A percentile compares a stretch with the other conserved stretches of the same genome.
Evolutionary conservation across 257 asterid species (phyloP).

Genomic region (Eucommia ulmoides): DNA sequence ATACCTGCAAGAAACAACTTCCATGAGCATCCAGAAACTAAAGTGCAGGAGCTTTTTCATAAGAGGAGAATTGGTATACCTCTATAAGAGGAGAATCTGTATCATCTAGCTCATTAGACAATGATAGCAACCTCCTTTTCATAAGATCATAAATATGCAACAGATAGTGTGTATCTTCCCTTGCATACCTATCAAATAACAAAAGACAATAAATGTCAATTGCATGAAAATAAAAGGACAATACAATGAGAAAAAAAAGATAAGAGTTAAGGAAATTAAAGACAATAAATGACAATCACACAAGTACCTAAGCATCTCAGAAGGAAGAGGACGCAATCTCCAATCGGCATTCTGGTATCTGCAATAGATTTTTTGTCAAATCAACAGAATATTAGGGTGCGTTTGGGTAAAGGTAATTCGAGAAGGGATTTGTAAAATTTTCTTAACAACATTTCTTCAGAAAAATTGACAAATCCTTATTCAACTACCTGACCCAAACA

Average conservation of each 20-base stretch:
- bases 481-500: too few species aligned
- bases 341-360: slow-evolving; percentile 99
- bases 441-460: too few species aligned
- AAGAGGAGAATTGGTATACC: slow-evolving; percentile 30
- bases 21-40: too few species aligned
- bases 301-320: slow-evolving; percentile 67
- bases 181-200: slow-evolving; percentile 62
- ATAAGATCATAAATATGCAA: slow-evolving; percentile 76
- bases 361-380: slow-evolving; percentile 18
- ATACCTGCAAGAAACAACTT: slow-evolving; percentile 53
- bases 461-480: too few species aligned
- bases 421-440: too few species aligned
- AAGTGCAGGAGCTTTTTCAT: too few species aligned
- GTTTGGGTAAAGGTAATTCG: too few species aligned
- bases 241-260: background rate
- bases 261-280: background rate
- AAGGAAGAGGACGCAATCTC: slow-evolving; percentile 94
- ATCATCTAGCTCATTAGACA: slow-evolving; percentile 40
- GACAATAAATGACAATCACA: background rate
- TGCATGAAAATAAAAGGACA: too few species aligned
- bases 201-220: slow-evolving; percentile 8
- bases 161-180: slow-evolving; percentile 97
- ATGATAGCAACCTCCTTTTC: slow-evolving; percentile 43
- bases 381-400: too few species aligned
- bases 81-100: slow-evolving; percentile 64